Evolutionary conservation across 805 yeast genomes (phyloP).

Genomic region (Kazachstania martiniae): DNA sequence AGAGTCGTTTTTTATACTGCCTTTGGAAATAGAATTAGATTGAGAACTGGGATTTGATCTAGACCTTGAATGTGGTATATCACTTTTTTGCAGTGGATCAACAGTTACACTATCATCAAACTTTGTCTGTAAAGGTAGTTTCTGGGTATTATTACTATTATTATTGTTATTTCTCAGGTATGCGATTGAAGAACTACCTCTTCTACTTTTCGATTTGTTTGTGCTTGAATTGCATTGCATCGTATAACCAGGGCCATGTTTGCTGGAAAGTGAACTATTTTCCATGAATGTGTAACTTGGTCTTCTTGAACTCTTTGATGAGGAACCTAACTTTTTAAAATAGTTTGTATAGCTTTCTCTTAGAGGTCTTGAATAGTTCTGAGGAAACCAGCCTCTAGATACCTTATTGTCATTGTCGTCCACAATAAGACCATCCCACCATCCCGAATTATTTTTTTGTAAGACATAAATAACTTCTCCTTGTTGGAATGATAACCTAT

Average conservation of each 20-base stretch:
- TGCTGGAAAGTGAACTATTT: not conserved
- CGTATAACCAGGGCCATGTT: too few species aligned
- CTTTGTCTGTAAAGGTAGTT: not conserved
- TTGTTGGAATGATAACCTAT: constrained; percentile 20
- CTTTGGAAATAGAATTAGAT: not conserved
- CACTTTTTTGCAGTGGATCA: constrained; percentile 6
- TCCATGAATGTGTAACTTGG: constrained; percentile 13
- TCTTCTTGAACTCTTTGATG: constrained; percentile 6
- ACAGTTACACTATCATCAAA: not conserved
- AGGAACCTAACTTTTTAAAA: not conserved
- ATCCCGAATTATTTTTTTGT: constrained; percentile 51
- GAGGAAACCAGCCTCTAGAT: constrained; percentile 80
- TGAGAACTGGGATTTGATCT: not conserved
- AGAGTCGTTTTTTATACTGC: not conserved
- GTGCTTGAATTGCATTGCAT: not conserved
- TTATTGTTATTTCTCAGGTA: not conserved
- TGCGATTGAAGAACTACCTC: constrained; percentile 2
- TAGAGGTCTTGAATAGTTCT: constrained; percentile 32
- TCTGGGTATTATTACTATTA: not conserved
- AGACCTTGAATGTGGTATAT: not conserved
- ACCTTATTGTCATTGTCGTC: constrained; percentile 22
- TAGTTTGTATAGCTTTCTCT: constrained; percentile 1
- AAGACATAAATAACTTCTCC: constrained; percentile 68
- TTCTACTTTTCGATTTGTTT: constrained; percentile 5
- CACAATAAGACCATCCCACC: constrained; percentile 76